phyloP scores from a whole-genome alignment of 768 basidiomycete species.

The Rhizopogon sp. region DNA sequence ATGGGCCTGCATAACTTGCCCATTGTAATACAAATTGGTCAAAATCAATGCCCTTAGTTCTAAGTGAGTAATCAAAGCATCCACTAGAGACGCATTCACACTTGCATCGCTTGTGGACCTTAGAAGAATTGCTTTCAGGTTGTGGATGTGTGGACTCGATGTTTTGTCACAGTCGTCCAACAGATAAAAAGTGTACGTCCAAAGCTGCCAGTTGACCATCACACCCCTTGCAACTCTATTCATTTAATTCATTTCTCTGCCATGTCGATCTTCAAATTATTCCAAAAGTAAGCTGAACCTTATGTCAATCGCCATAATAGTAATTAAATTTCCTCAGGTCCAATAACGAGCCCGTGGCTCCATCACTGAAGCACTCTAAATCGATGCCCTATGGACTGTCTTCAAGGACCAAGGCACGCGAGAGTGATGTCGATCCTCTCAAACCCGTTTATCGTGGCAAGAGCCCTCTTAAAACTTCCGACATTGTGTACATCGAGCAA shows the following conservation, averaged over 20 bases:
- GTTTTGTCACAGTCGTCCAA: not conserved
- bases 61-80: not conserved
- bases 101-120: not conserved
- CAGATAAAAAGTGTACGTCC: not conserved
- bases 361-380: conserved; percentile 7
- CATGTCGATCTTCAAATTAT: conserved; percentile 3
- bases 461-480: conserved; percentile 5
- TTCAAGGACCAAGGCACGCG: not conserved
- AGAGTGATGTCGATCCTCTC: not conserved
- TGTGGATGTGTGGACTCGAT: not conserved
- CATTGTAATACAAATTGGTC: not conserved
- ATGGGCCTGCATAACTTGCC: not conserved
- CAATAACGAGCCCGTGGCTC: not conserved
- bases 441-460: conserved; percentile 9
- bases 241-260: not conserved
- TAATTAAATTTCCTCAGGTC: not conserved
- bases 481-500: conserved; percentile 6
- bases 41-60: not conserved
- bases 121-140: not conserved
- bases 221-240: not conserved
- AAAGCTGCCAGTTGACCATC: not conserved
- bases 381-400: conserved; percentile 8
- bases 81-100: not conserved
- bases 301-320: not conserved
- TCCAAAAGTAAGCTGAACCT: conserved; percentile 6